phyloP scores from a whole-genome alignment of 768 basidiomycete species.

The Pleurotus ostreatus region DNA sequence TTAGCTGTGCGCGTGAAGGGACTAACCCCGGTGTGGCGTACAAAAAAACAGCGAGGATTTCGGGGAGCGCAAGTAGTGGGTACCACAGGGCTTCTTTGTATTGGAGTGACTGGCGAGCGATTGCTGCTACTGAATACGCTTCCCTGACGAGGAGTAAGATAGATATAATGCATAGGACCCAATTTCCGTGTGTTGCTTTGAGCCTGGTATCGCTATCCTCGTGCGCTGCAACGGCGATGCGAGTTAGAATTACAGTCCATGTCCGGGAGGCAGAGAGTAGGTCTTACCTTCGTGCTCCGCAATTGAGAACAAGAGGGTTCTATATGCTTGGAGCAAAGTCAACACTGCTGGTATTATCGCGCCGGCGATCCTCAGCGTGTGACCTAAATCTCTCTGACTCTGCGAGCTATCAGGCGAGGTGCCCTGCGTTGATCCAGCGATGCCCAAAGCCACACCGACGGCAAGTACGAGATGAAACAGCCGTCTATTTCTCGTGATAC shows the following conservation, averaged over 20 bases:
- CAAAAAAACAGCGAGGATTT: slow-evolving; percentile 31
- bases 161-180: slow-evolving; percentile 29
- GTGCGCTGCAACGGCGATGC: no score
- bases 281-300: slow-evolving; percentile 19
- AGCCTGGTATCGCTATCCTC: no score
- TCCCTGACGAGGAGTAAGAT: slow-evolving; percentile 35
- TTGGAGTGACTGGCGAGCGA: slow-evolving; percentile 20
- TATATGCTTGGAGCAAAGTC: slow-evolving; percentile 27
- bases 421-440: slow-evolving; percentile 21
- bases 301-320: slow-evolving; percentile 20
- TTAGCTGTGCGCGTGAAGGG: slow-evolving; percentile 24
- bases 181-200: slow-evolving; percentile 19
- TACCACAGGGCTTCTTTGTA: slow-evolving; percentile 37
- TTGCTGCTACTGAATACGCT: slow-evolving; percentile 27
- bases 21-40: slow-evolving; percentile 31
- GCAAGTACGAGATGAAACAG: slow-evolving; percentile 26
- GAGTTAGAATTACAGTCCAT: no score
- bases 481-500: slow-evolving; percentile 23
- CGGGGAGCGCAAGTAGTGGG: slow-evolving; percentile 34
- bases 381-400: slow-evolving; percentile 14
- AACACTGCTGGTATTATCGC: slow-evolving; percentile 33
- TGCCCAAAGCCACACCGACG: slow-evolving; percentile 29
- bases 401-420: slow-evolving; percentile 13
- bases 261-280: background rate
- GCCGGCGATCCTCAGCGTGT: slow-evolving; percentile 27